phyloP scores from a whole-genome alignment of 139 green algal genomes.

The Trebouxia sp. region DNA sequence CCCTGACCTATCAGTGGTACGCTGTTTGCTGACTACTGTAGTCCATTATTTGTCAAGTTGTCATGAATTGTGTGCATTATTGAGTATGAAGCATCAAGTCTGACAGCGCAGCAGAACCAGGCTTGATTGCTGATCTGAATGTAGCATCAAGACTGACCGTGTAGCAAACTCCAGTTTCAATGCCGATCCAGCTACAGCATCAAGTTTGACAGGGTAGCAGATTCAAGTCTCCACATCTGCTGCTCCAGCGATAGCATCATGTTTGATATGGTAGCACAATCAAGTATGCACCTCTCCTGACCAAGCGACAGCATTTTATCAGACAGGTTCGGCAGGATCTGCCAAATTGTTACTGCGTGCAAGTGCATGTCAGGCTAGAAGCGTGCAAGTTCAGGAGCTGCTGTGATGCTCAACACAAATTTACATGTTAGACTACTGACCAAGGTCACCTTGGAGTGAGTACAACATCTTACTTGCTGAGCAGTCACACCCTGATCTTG shows the following conservation, averaged over 20 bases:
- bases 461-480: slow-evolving; percentile 21
- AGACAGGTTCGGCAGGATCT: not conserved
- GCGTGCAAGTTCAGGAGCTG: not conserved
- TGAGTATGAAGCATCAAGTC: no score
- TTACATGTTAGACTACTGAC: slow-evolving; percentile 29
- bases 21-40: not conserved
- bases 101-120: no score
- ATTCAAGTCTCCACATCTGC: no score
- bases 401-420: slow-evolving; percentile 14
- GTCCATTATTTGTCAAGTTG: not conserved
- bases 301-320: no score
- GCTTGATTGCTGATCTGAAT: no score
- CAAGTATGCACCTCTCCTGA: no score
- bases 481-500: not conserved
- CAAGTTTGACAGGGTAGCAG: no score
- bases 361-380: not conserved
- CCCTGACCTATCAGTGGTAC: slow-evolving; percentile 85
- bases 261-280: no score
- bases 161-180: no score
- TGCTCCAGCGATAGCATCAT: no score
- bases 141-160: no score
- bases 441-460: slow-evolving; percentile 12
- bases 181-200: no score
- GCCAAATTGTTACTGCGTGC: not conserved
- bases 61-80: not conserved